A percentile compares a stretch with the other conserved stretches of the same genome.
Conservation (phyloP, 805 yeast genomes). For the Schizosaccharomyces octosporus region DNA sequence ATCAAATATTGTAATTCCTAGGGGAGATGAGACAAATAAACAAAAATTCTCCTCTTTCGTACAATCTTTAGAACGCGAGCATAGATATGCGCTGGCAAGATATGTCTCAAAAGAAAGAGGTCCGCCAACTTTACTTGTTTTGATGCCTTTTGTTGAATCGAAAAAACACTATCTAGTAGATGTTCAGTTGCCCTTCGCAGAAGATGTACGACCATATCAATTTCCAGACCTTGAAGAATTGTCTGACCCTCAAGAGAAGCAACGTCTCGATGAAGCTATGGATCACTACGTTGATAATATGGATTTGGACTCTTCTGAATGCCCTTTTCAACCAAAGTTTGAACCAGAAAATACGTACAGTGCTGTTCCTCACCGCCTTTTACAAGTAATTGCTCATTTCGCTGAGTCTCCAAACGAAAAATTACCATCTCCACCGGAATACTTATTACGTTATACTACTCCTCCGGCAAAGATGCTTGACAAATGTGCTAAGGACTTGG, state of each 20-base stretch:
- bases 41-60: slow-evolving; percentile 24
- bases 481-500: background rate
- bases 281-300: background rate
- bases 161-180: slow-evolving; percentile 15
- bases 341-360: background rate
- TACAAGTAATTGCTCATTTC: background rate
- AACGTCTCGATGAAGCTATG: slow-evolving; percentile 17
- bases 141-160: slow-evolving; percentile 6
- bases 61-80: slow-evolving; percentile 25
- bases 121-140: slow-evolving; percentile 21
- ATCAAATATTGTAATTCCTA: slow-evolving; percentile 28
- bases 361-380: background rate
- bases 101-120: slow-evolving; percentile 24
- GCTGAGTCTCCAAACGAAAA: background rate
- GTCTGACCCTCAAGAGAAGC: slow-evolving; percentile 19
- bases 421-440: background rate
- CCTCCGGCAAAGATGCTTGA: background rate
- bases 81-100: slow-evolving; percentile 34
- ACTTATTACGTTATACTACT: background rate
- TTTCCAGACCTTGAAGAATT: slow-evolving; percentile 24
- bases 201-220: slow-evolving; percentile 31
- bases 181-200: slow-evolving; percentile 43
- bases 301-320: background rate
- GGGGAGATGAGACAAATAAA: slow-evolving; percentile 18
- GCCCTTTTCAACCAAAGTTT: background rate